These are phyloP conservation scores for Stenogyne calaminthoides DNA, from an alignment of 305 asterid genomes.

Conservation along the genomic window DNA sequence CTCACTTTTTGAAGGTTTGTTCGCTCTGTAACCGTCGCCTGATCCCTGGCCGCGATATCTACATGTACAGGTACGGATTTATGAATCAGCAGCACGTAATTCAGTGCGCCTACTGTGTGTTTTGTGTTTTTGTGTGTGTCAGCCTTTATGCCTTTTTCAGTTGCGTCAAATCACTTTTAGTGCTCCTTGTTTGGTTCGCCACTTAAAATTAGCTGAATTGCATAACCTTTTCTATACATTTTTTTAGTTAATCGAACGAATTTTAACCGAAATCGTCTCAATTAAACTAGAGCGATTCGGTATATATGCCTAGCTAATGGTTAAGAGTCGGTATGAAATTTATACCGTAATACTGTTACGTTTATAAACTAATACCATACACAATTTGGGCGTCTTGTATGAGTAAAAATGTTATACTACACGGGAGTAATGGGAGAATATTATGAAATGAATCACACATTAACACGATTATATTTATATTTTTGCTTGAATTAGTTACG, in stretches of 20 bases:
- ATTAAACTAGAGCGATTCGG: background rate
- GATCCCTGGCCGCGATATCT: slow-evolving; percentile 73
- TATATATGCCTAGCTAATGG: too few relatives aligned
- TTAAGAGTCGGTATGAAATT: too few relatives aligned
- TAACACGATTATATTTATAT: background rate
- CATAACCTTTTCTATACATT: too few relatives aligned
- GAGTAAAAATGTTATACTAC: too few relatives aligned
- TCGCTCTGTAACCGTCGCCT: slow-evolving; percentile 70
- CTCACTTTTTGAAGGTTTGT: slow-evolving; percentile 67
- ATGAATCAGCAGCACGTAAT: background rate
- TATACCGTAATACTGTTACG: too few relatives aligned
- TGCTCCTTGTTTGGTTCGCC: background rate
- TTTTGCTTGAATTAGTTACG: too few relatives aligned
- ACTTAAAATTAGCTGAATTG: background rate
- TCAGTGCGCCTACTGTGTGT: background rate
- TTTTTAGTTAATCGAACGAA: too few relatives aligned
- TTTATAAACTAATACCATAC: too few relatives aligned
- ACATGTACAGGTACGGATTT: slow-evolving; percentile 70
- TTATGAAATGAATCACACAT: too few relatives aligned
- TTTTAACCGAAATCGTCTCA: background rate
- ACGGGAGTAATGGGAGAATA: too few relatives aligned
- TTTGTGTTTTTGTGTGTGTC: slow-evolving; percentile 9
- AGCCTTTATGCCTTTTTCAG: background rate
- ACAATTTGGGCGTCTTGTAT: too few relatives aligned
- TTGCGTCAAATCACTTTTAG: slow-evolving; percentile 10